Percentiles rank a stretch among this genome's conserved stretches.
These are phyloP conservation scores for Nicotiana undulata DNA, from an alignment of 257 asterid genomes.

Conservation along the genomic window DNA sequence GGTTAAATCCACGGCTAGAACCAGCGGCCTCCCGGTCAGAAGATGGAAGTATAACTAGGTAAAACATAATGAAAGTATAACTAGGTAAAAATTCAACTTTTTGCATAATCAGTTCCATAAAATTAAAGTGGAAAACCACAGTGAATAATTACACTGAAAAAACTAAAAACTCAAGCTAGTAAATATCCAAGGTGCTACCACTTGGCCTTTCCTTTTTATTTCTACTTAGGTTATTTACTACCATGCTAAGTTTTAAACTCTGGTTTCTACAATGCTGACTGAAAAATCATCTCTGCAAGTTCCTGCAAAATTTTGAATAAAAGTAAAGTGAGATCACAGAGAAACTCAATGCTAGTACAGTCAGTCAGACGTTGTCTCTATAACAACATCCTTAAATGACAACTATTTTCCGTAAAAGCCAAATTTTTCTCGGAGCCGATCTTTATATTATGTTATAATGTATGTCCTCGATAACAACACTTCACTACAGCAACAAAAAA, in stretches of 20 bases:
- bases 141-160: background rate
- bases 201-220: background rate
- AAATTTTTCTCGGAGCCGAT: no score
- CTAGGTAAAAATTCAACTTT: background rate
- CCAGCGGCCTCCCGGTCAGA: no score
- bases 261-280: constrained; percentile 44
- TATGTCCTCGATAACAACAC: no score
- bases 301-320: constrained; percentile 39
- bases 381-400: no score
- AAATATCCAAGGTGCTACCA: background rate
- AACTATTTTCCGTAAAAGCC: no score
- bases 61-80: background rate
- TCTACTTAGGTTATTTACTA: background rate
- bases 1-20: no score
- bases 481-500: no score
- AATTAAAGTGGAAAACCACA: background rate
- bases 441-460: no score
- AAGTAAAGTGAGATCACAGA: background rate
- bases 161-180: background rate
- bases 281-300: constrained; percentile 87
- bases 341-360: no score
- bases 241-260: background rate
- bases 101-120: background rate
- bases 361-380: no score
- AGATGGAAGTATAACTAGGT: no score